Evolutionary conservation across 2,329 filamentous ascomycete genomes (phyloP), one percentile per base, ranked within the genome.

Genomic region (Alternaria hordeiaustralica): DNA sequence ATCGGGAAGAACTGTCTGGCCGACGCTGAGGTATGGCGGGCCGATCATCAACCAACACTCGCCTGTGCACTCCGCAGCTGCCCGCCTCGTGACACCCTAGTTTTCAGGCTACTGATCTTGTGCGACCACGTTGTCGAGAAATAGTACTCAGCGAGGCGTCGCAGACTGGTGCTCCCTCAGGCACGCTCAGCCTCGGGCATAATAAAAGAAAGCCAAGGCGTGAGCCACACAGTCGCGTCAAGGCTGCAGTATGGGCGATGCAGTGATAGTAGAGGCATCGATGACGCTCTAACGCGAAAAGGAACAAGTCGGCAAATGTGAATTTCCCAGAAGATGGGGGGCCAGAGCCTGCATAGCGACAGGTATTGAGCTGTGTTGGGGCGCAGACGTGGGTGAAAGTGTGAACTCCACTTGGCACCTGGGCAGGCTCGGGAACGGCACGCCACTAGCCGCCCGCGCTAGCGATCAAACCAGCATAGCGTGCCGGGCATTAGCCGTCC

Each of bases 171-270:
- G 12, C 49, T 46, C 23, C 41, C 33, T 20, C 49, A 23, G 60
- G 23, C 13, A 49, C 43, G 65, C 58, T 67, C 62, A 65, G 67
- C 67, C 62, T 61, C 62, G 51, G 46, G 63, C 46, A 50, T 23
- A 26, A 26, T 28, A 18, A 45, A 11, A 50, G 25, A 45, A 21
- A 23, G 30, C 18, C 28, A 53, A 36, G 30, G 13, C 21, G 49
- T 8, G 26, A 51, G 49, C 49, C 28, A 33, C 12, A 12, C 12
- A 4, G 49, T 51, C 20, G 9, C 18, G 18, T 51, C 26, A 23
- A 33, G 28, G 28, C 28, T 51, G 28, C 28, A 21, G 33, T 23
- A 3, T 10, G 5, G 28, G 49, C 28, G 21, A 33, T 33, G 28
- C 49, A 20, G 49, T 30, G 20, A 9, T 28, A 9, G 26, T 10